phyloP scores from a whole-genome alignment of 2,329 filamentous ascomycete genomes.

The Botryotinia narcissicola region DNA sequence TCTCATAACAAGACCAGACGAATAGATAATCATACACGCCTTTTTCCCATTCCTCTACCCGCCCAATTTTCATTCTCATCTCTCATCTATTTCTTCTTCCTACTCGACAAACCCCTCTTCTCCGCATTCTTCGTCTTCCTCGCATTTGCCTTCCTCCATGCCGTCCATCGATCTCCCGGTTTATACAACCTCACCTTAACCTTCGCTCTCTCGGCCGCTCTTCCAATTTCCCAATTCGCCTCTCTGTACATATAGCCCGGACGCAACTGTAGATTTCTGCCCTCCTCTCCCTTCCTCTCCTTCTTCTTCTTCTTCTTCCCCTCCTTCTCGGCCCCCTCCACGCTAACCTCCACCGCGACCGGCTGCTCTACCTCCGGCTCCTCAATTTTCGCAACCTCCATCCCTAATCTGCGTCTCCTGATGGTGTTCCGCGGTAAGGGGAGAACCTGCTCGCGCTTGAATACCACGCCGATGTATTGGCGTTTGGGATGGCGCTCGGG shows the following conservation, averaged over 20 bases:
- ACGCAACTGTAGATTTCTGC: constrained; percentile 44
- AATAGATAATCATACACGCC: constrained; percentile 5
- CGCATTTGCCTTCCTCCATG: constrained; percentile 59
- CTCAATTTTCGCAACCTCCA: constrained; percentile 56
- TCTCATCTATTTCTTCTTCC: constrained; percentile 36
- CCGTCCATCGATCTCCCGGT: constrained; percentile 55
- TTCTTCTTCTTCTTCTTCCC: constrained; percentile 27
- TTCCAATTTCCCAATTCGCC: constrained; percentile 66
- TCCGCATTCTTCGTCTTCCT: constrained; percentile 51
- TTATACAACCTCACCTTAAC: constrained; percentile 57
- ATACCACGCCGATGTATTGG: constrained; percentile 92
- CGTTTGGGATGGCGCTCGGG: constrained; percentile 77
- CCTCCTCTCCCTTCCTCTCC: constrained; percentile 38
- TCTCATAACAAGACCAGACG: not conserved
- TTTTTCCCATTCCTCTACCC: not conserved
- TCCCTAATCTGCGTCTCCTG: constrained; percentile 71
- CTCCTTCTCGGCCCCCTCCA: constrained; percentile 21
- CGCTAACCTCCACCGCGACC: constrained; percentile 11
- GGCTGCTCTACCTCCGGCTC: constrained; percentile 24
- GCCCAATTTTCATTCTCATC: not conserved
- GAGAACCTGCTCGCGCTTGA: constrained; percentile 76
- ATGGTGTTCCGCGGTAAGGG: constrained; percentile 74
- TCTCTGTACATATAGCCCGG: constrained; percentile 63
- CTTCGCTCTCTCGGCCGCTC: constrained; percentile 58
- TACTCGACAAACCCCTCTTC: constrained; percentile 50